These are phyloP conservation scores for Vigna radiata DNA, from an alignment of 306 rosid species.

Conservation along the genomic window DNA sequence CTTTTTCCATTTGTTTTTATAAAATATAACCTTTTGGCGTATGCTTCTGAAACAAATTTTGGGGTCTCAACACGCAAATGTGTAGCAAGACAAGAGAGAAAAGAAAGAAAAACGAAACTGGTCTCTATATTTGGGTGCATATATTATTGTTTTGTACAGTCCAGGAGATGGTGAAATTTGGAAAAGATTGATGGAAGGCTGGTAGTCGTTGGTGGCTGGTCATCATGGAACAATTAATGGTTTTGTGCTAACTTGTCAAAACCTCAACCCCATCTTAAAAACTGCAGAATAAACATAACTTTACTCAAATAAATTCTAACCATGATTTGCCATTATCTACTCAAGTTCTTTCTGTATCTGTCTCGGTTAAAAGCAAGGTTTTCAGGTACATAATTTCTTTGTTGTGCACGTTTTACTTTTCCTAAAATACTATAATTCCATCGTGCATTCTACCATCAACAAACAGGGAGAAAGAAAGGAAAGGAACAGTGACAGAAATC, in stretches of 20 bases:
- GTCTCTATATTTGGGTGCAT: not conserved
- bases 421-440: not conserved
- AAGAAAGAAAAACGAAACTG: not conserved
- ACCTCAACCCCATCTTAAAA: constrained; percentile 15
- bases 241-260: constrained; percentile 36
- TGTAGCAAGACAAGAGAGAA: not conserved
- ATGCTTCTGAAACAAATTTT: not conserved
- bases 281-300: not conserved
- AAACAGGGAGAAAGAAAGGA: not conserved
- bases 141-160: not conserved
- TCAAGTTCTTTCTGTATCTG: too few relatives aligned
- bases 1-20: not conserved
- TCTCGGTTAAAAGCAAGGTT: not conserved
- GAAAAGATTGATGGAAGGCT: constrained; percentile 11
- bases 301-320: not conserved
- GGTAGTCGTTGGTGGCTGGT: constrained; percentile 56
- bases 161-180: not conserved
- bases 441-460: not conserved
- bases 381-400: too few relatives aligned
- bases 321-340: not conserved
- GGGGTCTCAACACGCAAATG: constrained; percentile 17
- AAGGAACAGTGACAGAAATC: not conserved
- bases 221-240: constrained; percentile 44
- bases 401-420: not conserved
- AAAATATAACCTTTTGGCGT: not conserved